These are phyloP conservation scores for Rubus idaeus DNA, from an alignment of 306 rosid genomes.

Conservation along the genomic window DNA sequence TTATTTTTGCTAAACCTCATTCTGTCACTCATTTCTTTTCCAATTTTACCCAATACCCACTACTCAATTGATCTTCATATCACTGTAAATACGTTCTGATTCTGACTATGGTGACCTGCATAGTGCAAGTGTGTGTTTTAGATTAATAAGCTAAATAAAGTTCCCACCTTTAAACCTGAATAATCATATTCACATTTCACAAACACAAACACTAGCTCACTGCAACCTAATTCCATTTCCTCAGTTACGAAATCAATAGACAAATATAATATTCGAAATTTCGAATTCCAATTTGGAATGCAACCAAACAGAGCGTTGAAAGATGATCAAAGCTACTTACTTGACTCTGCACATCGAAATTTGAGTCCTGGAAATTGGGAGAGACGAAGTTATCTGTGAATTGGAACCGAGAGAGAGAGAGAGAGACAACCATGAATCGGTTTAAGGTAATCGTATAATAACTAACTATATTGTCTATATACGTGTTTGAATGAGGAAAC, in stretches of 20 bases:
- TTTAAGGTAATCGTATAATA: background rate
- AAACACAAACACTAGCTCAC: background rate
- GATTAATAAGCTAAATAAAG: background rate
- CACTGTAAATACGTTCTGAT: background rate
- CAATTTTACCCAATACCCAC: background rate
- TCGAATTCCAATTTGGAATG: background rate
- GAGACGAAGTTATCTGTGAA: background rate
- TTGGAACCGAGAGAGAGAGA: no score
- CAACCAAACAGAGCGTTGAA: background rate
- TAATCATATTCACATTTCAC: background rate
- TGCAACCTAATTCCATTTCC: background rate
- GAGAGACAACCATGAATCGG: background rate
- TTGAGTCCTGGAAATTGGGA: constrained; percentile 11
- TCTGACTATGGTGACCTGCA: constrained; percentile 9
- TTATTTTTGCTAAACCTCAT: constrained; percentile 28
- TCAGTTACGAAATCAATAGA: background rate
- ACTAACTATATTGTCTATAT: no score
- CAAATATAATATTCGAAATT: background rate
- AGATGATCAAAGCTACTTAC: constrained; percentile 2
- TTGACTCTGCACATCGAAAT: background rate
- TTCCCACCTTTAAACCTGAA: background rate
- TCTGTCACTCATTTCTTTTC: constrained; percentile 1
- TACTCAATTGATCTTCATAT: constrained; percentile 8
- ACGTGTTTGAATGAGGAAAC: background rate
- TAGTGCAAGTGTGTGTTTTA: background rate